These are phyloP conservation scores for Backusella tarrabulga DNA, from an alignment of 192 early-diverging fungal genomes.

Conservation along the genomic window DNA sequence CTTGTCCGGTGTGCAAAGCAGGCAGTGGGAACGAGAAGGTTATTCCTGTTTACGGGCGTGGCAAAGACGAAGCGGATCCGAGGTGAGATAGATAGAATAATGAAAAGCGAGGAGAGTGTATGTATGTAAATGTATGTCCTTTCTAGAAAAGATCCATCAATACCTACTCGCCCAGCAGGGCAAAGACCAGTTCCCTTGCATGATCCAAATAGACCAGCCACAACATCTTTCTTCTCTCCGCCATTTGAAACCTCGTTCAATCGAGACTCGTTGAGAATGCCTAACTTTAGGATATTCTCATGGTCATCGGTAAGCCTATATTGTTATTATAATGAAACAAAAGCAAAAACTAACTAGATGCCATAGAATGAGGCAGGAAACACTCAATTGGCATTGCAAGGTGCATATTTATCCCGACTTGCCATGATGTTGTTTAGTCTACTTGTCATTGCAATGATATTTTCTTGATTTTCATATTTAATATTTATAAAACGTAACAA, in stretches of 20 bases:
- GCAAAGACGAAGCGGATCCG: conserved; percentile 72
- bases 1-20: conserved; percentile 83
- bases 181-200: conserved; percentile 69
- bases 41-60: conserved; percentile 79
- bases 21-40: conserved; percentile 81
- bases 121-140: not conserved
- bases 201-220: conserved; percentile 46
- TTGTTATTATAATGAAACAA: not conserved
- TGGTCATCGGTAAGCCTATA: conserved; percentile 45
- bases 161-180: conserved; percentile 73
- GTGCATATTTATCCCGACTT: not conserved
- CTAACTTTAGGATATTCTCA: conserved; percentile 58
- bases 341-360: no score
- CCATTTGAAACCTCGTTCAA: conserved; percentile 11
- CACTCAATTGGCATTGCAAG: not conserved
- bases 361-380: not conserved
- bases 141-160: conserved; percentile 32
- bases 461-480: conserved; percentile 9
- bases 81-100: conserved; percentile 35
- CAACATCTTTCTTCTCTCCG: conserved; percentile 36
- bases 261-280: conserved; percentile 62
- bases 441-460: conserved; percentile 7
- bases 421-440: conserved; percentile 5
- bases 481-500: not conserved
- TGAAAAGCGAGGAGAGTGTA: not conserved